phyloP scores from a whole-genome alignment of 345 rosid genomes.

The Lepidium africanum region DNA sequence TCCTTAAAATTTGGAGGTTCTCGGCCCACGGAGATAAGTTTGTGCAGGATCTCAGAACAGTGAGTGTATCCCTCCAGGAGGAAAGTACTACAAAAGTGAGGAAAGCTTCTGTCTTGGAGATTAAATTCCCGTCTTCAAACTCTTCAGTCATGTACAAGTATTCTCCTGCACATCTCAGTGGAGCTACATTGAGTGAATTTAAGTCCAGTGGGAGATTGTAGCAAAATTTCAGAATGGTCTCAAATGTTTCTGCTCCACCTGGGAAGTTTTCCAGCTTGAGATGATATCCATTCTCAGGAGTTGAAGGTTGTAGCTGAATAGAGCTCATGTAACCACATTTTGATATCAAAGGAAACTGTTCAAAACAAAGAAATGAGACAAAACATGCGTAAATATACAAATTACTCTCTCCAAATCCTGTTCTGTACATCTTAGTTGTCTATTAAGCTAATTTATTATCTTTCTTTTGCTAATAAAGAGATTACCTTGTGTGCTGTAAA shows the following conservation, averaged over 20 bases:
- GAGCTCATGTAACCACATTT: slow-evolving; percentile 73
- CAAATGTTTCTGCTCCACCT: slow-evolving; percentile 69
- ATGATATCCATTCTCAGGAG: slow-evolving; percentile 41
- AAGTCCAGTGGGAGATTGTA: slow-evolving; percentile 59
- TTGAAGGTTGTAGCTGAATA: slow-evolving; percentile 54
- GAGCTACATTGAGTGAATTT: slow-evolving; percentile 50
- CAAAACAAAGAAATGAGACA: slow-evolving; percentile 7
- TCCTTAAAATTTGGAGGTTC: slow-evolving; percentile 73
- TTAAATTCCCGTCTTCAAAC: slow-evolving; percentile 67
- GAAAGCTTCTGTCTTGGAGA: slow-evolving; percentile 72
- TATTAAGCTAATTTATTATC: background rate
- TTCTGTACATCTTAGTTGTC: background rate
- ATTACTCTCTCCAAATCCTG: background rate
- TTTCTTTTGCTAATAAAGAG: background rate
- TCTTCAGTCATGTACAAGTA: slow-evolving; percentile 87
- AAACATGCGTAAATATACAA: background rate
- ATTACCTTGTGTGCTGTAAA: slow-evolving; percentile 76
- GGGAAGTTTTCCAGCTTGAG: slow-evolving; percentile 72
- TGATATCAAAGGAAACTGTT: slow-evolving; percentile 76
- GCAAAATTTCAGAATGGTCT: slow-evolving; percentile 58
- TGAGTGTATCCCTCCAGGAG: slow-evolving; percentile 77
- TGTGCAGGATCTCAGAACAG: slow-evolving; percentile 63
- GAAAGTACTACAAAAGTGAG: slow-evolving; percentile 70
- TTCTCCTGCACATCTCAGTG: slow-evolving; percentile 75
- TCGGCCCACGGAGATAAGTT: slow-evolving; percentile 81